Percentiles rank a stretch among this genome's conserved stretches.
These are phyloP conservation scores for Myrica gale DNA, from an alignment of 306 rosid species.

Conservation along the genomic window DNA sequence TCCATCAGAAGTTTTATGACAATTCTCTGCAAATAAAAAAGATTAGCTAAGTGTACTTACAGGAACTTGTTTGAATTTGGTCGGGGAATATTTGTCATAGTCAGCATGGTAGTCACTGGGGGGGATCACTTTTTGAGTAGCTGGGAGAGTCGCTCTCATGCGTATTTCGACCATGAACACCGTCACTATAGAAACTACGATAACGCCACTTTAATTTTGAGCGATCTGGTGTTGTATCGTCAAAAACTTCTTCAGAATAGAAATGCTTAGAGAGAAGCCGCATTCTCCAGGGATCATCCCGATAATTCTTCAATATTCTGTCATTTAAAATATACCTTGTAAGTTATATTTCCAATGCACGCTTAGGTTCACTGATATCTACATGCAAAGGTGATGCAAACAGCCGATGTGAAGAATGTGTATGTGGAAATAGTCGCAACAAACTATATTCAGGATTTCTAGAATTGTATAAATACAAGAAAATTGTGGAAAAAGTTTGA, in stretches of 20 bases:
- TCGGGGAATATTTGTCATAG: constrained; percentile 17
- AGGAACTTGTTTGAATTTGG: constrained; percentile 38
- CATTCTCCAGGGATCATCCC: constrained; percentile 47
- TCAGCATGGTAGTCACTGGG: constrained; percentile 32
- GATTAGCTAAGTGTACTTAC: constrained; percentile 42
- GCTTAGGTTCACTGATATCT: not conserved
- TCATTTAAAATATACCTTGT: constrained; percentile 28
- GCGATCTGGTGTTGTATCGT: constrained; percentile 59
- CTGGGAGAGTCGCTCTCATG: constrained; percentile 35
- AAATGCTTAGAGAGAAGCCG: constrained; percentile 60
- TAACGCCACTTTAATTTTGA: constrained; percentile 74
- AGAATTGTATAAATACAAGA: not conserved
- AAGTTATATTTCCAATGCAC: not conserved
- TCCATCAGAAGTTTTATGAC: not conserved
- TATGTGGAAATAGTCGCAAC: not conserved
- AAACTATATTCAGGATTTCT: not conserved
- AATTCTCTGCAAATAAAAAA: constrained; percentile 3
- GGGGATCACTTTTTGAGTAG: constrained; percentile 33
- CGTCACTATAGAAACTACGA: constrained; percentile 67
- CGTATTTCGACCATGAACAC: constrained; percentile 36
- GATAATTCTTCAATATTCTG: constrained; percentile 63
- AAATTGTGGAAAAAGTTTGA: not conserved
- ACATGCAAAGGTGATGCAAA: not conserved
- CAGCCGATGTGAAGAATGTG: not conserved
- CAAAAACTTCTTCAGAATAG: constrained; percentile 62